Evolutionary conservation across 129 eudicot genomes (phyloP).

Genomic region (Heracleum sosnowskyi): DNA sequence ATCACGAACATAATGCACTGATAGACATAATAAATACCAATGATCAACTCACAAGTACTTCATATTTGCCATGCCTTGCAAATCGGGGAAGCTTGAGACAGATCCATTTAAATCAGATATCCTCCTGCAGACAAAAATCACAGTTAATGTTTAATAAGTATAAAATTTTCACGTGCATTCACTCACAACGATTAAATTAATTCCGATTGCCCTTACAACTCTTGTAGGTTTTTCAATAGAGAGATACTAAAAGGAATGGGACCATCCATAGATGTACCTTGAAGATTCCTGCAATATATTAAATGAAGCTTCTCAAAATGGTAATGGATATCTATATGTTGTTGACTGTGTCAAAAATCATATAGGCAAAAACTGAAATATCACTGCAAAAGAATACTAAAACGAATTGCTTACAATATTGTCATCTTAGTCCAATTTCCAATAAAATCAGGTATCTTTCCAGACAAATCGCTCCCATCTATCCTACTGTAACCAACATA

Average conservation of each 20-base stretch:
- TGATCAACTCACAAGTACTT: constrained; percentile 37
- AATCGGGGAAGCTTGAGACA: constrained; percentile 39
- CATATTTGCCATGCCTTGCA: constrained; percentile 29
- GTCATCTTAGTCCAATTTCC: constrained; percentile 63
- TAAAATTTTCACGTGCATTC: not conserved
- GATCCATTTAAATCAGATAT: constrained; percentile 54
- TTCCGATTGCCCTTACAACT: constrained; percentile 39
- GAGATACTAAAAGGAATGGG: constrained; percentile 69
- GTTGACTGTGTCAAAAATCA: not conserved
- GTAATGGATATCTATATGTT: not conserved
- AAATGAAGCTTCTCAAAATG: not conserved
- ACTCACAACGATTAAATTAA: not conserved
- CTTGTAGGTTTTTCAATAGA: constrained; percentile 34
- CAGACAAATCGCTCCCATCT: constrained; percentile 66
- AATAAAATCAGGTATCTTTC: constrained; percentile 76
- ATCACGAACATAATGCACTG: not conserved
- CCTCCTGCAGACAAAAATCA: constrained; percentile 43
- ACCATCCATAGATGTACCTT: constrained; percentile 73
- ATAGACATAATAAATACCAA: not conserved
- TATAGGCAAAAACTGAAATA: not conserved
- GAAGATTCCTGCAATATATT: constrained; percentile 46
- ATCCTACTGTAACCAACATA: constrained; percentile 56
- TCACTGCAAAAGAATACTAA: not conserved
- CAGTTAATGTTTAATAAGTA: not conserved
- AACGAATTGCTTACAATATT: constrained; percentile 47